Evolutionary conservation across 164 flowering plant genomes (phyloP).

Genomic region (Litsea cubeba): DNA sequence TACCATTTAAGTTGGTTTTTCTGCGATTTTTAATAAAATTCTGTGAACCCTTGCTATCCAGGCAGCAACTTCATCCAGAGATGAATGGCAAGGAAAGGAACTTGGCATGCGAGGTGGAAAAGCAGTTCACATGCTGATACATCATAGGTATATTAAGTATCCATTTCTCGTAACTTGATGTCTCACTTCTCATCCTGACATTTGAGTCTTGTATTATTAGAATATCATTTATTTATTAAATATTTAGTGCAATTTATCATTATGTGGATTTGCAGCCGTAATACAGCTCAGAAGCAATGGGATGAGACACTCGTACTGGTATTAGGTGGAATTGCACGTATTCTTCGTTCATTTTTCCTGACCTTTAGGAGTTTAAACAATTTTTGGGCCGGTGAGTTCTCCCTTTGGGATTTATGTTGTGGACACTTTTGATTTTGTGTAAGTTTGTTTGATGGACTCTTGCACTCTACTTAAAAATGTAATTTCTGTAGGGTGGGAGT

Average conservation of each 20-base stretch:
- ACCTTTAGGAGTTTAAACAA: constrained; percentile 55
- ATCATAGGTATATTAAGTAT: constrained; percentile 65
- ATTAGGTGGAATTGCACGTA: constrained; percentile 84
- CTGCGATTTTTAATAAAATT: not conserved
- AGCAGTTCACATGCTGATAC: constrained; percentile 99
- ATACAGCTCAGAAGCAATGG: constrained; percentile 99
- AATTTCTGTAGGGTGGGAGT: constrained; percentile 76
- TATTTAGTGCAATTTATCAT: not conserved
- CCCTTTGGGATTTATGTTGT: constrained; percentile 2
- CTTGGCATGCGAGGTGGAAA: constrained; percentile 94
- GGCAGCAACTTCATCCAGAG: constrained; percentile 95
- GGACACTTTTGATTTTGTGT: constrained; percentile 5
- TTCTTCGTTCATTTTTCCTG: constrained; percentile 89
- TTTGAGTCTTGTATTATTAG: not conserved
- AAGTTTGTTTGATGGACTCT: not conserved
- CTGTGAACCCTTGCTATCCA: constrained; percentile 18
- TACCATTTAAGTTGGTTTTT: not conserved
- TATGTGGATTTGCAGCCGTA: constrained; percentile 59
- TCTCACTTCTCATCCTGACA: not conserved
- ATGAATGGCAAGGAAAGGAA: constrained; percentile 99
- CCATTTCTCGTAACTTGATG: constrained; percentile 1
- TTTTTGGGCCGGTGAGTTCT: constrained; percentile 70
- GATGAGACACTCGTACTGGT: constrained; percentile 96
- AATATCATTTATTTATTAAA: not conserved
- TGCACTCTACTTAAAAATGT: not conserved